Conservation (phyloP, 495 filamentous ascomycete genomes). For the Hypomontagnella monticulosa region DNA sequence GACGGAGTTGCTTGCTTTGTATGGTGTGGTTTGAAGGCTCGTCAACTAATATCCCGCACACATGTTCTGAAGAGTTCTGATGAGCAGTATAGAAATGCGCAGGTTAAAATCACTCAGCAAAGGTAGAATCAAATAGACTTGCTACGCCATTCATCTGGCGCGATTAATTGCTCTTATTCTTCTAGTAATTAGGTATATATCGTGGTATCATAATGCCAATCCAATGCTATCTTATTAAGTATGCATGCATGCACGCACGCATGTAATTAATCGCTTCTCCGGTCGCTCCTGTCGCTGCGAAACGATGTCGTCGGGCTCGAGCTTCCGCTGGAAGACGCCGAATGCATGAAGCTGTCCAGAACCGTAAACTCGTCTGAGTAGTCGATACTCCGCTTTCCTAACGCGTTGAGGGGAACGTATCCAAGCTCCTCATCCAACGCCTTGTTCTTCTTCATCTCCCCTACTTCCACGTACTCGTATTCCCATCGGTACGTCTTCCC, state of each 20-base stretch:
- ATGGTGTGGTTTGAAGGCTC: no score
- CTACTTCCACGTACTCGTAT: conserved; percentile 91
- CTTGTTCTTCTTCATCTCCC: conserved; percentile 53
- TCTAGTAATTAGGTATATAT: no score
- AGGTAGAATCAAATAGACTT: not conserved
- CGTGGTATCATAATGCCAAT: no score
- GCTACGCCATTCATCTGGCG: conserved; percentile 6
- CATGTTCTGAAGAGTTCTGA: no score
- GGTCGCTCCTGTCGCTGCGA: conserved; percentile 32
- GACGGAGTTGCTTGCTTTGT: no score
- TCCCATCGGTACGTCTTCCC: conserved; percentile 93
- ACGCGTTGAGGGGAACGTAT: conserved; percentile 25
- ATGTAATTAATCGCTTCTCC: conserved; percentile 35
- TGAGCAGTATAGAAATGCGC: not conserved
- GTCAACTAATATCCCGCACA: no score
- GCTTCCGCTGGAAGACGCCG: conserved; percentile 32
- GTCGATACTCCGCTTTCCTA: conserved; percentile 23
- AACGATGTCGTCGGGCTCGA: conserved; percentile 25
- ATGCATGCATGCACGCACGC: no score
- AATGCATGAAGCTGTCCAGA: conserved; percentile 37
- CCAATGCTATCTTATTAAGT: conserved; percentile 31
- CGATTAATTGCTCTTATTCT: conserved; percentile 32
- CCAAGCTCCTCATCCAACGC: conserved; percentile 53
- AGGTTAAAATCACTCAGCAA: not conserved
- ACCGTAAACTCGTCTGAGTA: conserved; percentile 31